These are phyloP conservation scores for Lycium barbarum DNA, from an alignment of 257 asterid species.

Conservation along the genomic window DNA sequence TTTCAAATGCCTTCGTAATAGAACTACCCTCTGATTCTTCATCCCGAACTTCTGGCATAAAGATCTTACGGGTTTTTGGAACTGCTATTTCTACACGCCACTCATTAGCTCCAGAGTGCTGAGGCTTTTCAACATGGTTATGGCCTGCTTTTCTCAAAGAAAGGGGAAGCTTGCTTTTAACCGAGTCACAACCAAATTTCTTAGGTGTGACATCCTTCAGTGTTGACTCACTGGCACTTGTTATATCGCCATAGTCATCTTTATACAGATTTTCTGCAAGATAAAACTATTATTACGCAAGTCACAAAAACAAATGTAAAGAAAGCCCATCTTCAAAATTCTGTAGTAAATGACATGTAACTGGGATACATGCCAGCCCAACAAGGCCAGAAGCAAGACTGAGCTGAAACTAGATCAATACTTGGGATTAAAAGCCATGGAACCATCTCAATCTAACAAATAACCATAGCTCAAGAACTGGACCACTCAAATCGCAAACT, in stretches of 20 bases:
- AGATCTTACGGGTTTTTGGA: conserved; percentile 58
- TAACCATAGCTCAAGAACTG: neutral
- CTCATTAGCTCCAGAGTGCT: conserved; percentile 59
- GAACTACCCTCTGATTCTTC: conserved; percentile 83
- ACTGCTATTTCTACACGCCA: conserved; percentile 85
- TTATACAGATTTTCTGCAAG: conserved; percentile 68
- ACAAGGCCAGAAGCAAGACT: conserved; percentile 3
- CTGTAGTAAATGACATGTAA: neutral
- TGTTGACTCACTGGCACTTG: conserved; percentile 63
- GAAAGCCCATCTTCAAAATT: neutral
- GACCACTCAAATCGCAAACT: conserved; percentile 6
- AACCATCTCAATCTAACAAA: neutral
- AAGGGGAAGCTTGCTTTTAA: conserved; percentile 62
- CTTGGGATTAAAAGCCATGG: neutral
- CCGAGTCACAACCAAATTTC: conserved; percentile 52
- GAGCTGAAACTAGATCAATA: conserved; percentile 23
- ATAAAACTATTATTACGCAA: conserved; percentile 33
- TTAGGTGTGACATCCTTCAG: conserved; percentile 51
- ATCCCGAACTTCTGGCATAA: conserved; percentile 51
- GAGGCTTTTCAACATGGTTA: conserved; percentile 61
- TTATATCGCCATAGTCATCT: conserved; percentile 72
- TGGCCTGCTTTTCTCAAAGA: conserved; percentile 64
- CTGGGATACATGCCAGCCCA: neutral
- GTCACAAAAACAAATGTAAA: conserved; percentile 28
- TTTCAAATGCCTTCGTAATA: conserved; percentile 65